phyloP scores from a whole-genome alignment of 192 early-diverging fungal species.

The Cetraspora pellucida region DNA sequence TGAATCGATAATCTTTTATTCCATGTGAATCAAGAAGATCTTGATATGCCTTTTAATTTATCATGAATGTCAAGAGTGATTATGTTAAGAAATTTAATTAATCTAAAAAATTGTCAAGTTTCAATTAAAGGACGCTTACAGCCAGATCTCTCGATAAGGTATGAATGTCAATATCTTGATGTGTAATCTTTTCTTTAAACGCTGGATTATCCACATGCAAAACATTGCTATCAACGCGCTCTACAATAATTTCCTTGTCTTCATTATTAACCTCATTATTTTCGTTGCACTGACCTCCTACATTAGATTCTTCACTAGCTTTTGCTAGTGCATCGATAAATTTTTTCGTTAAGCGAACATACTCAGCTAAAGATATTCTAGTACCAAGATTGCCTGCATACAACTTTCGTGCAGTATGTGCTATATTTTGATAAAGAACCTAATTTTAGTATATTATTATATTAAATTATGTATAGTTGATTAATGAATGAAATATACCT shows the following conservation, averaged over 20 bases:
- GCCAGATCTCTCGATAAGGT: neutral
- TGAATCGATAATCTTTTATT: slow-evolving; percentile 47
- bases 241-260: slow-evolving; percentile 1
- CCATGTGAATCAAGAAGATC: slow-evolving; percentile 44
- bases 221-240: neutral
- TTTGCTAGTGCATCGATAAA: slow-evolving; percentile 43
- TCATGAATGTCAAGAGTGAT: neutral
- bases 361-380: slow-evolving; percentile 45
- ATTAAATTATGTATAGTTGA: too few relatives aligned
- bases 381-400: slow-evolving; percentile 45
- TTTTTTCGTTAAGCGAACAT: slow-evolving; percentile 41
- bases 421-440: neutral
- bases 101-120: neutral
- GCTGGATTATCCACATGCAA: neutral
- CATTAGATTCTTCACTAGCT: neutral
- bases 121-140: neutral
- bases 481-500: too few relatives aligned
- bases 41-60: slow-evolving; percentile 42
- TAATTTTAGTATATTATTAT: too few relatives aligned
- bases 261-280: neutral
- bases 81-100: too few relatives aligned
- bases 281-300: neutral
- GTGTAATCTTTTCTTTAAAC: neutral
- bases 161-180: slow-evolving; percentile 5
- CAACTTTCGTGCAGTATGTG: slow-evolving; percentile 45